phyloP scores from a whole-genome alignment of 352 stramenopile species.

The Phytophthora cactorum region DNA sequence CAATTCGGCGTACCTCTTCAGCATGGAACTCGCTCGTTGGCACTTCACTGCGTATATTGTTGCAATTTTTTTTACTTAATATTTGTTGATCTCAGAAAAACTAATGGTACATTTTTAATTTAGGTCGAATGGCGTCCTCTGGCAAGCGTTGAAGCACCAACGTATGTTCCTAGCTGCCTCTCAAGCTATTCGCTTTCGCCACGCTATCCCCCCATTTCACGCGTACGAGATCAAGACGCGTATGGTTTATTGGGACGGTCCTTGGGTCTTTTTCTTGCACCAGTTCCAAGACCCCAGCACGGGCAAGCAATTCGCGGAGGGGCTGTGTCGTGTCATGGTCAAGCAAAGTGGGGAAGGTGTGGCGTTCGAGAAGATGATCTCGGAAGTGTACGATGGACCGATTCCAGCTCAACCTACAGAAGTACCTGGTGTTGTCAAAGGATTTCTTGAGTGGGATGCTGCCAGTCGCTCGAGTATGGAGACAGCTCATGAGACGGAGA shows the following conservation, averaged over 20 bases:
- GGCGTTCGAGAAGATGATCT: conserved; percentile 37
- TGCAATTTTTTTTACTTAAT: not conserved
- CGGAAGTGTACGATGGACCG: conserved; percentile 33
- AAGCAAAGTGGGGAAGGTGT: conserved; percentile 29
- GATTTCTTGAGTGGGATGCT: conserved; percentile 50
- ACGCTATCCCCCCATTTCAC: conserved; percentile 54
- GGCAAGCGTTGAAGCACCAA: conserved; percentile 60
- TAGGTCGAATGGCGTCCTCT: conserved; percentile 53
- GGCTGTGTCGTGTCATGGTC: conserved; percentile 42
- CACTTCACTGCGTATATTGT: conserved; percentile 68
- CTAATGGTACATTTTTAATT: not conserved
- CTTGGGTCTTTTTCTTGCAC: conserved; percentile 70
- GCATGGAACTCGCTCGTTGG: conserved; percentile 89
- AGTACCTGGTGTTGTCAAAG: conserved; percentile 44
- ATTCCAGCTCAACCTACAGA: conserved; percentile 28
- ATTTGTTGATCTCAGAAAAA: not conserved
- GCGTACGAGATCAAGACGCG: conserved; percentile 64
- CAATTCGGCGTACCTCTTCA: conserved; percentile 86
- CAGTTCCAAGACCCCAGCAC: conserved; percentile 59
- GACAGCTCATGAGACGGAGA: conserved; percentile 20
- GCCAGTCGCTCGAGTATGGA: conserved; percentile 48
- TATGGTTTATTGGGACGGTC: conserved; percentile 57
- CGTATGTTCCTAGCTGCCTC: conserved; percentile 70
- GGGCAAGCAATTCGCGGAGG: conserved; percentile 63
- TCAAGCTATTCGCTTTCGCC: conserved; percentile 63